Conservation (phyloP, 2,329 filamentous ascomycete genomes). For the Fusarium sacchari region DNA sequence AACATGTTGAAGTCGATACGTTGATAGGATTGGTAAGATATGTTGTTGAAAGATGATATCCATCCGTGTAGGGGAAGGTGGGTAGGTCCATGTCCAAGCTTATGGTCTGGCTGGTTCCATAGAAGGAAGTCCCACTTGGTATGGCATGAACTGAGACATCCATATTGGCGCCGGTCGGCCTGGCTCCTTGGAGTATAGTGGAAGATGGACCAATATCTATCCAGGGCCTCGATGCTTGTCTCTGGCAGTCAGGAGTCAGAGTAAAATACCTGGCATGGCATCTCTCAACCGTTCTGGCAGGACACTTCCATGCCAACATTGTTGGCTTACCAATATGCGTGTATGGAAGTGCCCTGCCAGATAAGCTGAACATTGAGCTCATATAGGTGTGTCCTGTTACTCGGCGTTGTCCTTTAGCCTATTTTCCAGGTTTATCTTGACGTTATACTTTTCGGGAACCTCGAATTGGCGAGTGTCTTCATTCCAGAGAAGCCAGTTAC, state of each 20-base stretch:
- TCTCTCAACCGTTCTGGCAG: not conserved
- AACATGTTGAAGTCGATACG: not conserved
- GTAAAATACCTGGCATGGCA: not conserved
- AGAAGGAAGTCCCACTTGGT: not conserved
- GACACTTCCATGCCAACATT: not conserved
- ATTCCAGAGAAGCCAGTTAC: slow-evolving; percentile 60
- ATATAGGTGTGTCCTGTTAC: not conserved
- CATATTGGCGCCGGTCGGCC: not conserved
- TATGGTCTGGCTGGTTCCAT: not conserved
- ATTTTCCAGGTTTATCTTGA: not conserved
- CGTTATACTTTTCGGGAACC: slow-evolving; percentile 51
- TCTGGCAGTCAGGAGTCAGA: not conserved
- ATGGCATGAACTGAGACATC: not conserved
- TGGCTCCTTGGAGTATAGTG: not conserved
- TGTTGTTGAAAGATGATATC: not conserved
- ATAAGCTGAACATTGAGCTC: not conserved
- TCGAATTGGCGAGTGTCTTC: slow-evolving; percentile 50
- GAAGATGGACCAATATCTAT: not conserved
- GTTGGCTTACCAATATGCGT: not conserved
- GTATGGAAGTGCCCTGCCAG: not conserved
- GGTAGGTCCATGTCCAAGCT: not conserved
- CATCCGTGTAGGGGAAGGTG: not conserved
- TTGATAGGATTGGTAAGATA: not conserved
- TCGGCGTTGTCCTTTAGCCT: slow-evolving; percentile 26
- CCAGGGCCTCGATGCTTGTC: not conserved